Percentiles rank a stretch among this genome's conserved stretches.
phyloP scores from a whole-genome alignment of 23 red algal species.

The Gracilariopsis chorda region DNA sequence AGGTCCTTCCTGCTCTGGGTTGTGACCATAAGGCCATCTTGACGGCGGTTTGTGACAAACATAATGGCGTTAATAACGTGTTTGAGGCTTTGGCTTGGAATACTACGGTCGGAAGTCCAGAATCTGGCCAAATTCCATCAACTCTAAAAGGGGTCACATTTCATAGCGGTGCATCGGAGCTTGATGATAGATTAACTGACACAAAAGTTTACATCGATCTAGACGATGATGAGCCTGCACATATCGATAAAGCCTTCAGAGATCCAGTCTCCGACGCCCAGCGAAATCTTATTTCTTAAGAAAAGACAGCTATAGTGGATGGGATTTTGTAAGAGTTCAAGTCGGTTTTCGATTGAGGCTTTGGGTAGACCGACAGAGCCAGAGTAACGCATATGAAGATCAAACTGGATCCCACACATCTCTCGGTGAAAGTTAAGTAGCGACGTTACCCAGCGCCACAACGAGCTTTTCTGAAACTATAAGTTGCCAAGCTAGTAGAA shows the following conservation, averaged over 20 bases:
- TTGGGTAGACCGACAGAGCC: background rate
- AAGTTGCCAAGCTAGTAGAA: background rate
- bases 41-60: background rate
- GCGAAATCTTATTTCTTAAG: background rate
- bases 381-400: background rate
- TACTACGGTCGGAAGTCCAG: background rate
- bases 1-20: background rate
- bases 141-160: background rate
- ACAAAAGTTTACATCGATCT: background rate
- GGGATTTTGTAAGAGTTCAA: background rate
- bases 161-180: background rate
- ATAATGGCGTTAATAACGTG: background rate
- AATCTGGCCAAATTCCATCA: background rate
- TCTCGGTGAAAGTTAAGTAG: background rate
- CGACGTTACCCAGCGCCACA: background rate
- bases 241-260: background rate
- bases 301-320: background rate
- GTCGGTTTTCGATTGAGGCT: background rate
- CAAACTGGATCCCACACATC: background rate
- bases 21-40: background rate
- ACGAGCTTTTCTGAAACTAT: background rate
- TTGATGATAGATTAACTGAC: background rate
- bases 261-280: too few species aligned
- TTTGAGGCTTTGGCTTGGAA: background rate
- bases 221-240: background rate